A percentile compares a stretch with the other conserved stretches of the same genome.
These are phyloP conservation scores for Carnegiea gigantea DNA, from an alignment of 179 eudicot genomes.

Conservation along the genomic window DNA sequence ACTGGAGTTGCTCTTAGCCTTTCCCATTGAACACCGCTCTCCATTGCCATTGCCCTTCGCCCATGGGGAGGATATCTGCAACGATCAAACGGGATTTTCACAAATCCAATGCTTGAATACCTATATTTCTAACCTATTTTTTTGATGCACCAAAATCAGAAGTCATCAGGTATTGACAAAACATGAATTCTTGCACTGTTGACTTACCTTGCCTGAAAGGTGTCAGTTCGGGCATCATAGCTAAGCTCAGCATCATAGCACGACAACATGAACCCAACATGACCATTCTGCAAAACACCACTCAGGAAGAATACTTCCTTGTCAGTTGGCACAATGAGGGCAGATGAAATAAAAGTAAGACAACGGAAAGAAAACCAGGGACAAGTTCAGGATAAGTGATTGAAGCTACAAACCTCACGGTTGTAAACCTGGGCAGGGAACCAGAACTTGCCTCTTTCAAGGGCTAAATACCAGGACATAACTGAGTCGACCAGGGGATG, in stretches of 20 bases:
- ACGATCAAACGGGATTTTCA: not conserved
- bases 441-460: slow-evolving; percentile 87
- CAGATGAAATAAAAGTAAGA: not conserved
- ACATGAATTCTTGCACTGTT: not conserved
- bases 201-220: slow-evolving; percentile 84
- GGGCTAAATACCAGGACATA: slow-evolving; percentile 76
- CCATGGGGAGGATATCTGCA: slow-evolving; percentile 97
- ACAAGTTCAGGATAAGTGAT: not conserved
- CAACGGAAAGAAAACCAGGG: not conserved
- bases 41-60: slow-evolving; percentile 68
- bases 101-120: not conserved
- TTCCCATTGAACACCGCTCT: slow-evolving; percentile 79
- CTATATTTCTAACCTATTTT: not conserved
- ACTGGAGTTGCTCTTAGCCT: slow-evolving; percentile 79
- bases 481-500: slow-evolving; percentile 52
- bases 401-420: slow-evolving; percentile 56
- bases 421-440: slow-evolving; percentile 96
- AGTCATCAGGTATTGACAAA: not conserved
- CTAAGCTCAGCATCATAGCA: slow-evolving; percentile 96
- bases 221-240: slow-evolving; percentile 73
- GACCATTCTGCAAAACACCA: slow-evolving; percentile 71
- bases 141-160: not conserved
- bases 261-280: slow-evolving; percentile 94
- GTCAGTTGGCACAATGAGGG: not conserved
- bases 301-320: not conserved